phyloP scores from a whole-genome alignment of 371 early-diverging fungal genomes.

The Mortierella sp. region DNA sequence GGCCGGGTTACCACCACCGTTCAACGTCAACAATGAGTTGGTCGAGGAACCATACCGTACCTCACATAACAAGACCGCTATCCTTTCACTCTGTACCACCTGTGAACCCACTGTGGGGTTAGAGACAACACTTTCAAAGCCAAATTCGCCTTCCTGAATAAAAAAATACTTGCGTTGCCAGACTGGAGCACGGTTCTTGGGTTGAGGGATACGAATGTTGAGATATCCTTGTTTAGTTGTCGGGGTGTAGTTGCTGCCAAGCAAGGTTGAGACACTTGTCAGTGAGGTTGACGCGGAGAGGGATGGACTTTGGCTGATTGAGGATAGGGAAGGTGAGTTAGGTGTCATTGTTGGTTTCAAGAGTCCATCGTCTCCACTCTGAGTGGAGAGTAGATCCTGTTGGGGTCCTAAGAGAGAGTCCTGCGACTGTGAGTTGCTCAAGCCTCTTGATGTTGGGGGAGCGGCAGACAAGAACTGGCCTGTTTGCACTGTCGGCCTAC shows the following conservation, averaged over 20 bases:
- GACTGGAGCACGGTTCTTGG: conserved; percentile 49
- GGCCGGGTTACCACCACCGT: conserved; percentile 34
- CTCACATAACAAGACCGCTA: conserved; percentile 71
- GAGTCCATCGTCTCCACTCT: no score
- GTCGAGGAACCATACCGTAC: conserved; percentile 57
- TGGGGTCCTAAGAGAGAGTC: no score
- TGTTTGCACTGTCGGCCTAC: conserved; percentile 2
- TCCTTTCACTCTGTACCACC: conserved; percentile 65
- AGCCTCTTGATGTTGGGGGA: not conserved
- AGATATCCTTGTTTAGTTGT: conserved; percentile 54
- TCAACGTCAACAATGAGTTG: conserved; percentile 23
- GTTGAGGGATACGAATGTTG: conserved; percentile 53
- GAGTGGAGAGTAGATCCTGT: no score
- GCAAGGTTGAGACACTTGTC: not conserved
- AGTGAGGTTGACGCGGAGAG: conserved; percentile 5
- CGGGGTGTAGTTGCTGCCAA: conserved; percentile 13
- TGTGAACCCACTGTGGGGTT: conserved; percentile 63
- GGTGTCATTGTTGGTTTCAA: not conserved
- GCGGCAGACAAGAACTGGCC: conserved; percentile 15
- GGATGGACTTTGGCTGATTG: conserved; percentile 4
- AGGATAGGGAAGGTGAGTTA: conserved; percentile 4
- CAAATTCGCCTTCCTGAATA: conserved; percentile 68
- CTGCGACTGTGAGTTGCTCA: not conserved
- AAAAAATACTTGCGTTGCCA: conserved; percentile 72
- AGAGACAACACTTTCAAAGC: conserved; percentile 58